Evolutionary conservation across 768 basidiomycete genomes (phyloP).

Genomic region (Leucosporidium scottii): DNA sequence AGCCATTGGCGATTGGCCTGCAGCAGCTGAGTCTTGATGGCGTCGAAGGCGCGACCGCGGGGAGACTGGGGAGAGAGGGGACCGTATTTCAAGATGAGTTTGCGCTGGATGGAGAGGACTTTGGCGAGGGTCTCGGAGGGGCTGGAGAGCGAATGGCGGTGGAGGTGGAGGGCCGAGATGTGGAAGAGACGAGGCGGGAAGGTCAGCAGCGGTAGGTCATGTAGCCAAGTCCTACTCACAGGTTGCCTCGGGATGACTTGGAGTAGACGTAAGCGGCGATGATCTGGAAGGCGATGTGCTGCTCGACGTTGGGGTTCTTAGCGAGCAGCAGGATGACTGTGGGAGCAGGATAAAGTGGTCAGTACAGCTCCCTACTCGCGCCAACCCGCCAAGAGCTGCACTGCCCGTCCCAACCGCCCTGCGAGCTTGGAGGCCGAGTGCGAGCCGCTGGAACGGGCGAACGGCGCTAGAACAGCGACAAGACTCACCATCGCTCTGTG

Average conservation of each 20-base stretch:
- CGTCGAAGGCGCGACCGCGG: conserved; percentile 13
- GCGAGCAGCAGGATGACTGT: conserved; percentile 22
- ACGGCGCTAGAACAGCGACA: background rate
- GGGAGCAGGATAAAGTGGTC: background rate
- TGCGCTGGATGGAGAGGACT: conserved; percentile 24
- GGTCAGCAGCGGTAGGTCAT: background rate
- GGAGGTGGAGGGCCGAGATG: background rate
- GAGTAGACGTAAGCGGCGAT: conserved; percentile 24
- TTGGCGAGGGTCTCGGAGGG: conserved; percentile 25
- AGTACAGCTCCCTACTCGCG: no score
- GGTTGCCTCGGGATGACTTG: conserved; percentile 21
- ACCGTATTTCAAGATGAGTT: conserved; percentile 7
- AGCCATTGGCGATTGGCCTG: conserved; percentile 24
- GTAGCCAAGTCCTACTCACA: background rate
- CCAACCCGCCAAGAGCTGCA: no score
- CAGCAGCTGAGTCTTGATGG: conserved; percentile 17
- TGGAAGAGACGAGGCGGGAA: background rate
- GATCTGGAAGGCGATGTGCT: conserved; percentile 26
- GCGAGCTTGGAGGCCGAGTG: no score
- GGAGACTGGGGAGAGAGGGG: background rate
- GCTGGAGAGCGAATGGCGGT: conserved; percentile 6
- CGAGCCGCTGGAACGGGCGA: background rate
- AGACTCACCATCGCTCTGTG: conserved; percentile 23
- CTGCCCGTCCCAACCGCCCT: no score
- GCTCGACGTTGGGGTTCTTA: conserved; percentile 1